Evolutionary conservation across 139 green algal species (phyloP), one percentile per base, ranked within the genome.

Genomic region (Coelastrella sp.): DNA sequence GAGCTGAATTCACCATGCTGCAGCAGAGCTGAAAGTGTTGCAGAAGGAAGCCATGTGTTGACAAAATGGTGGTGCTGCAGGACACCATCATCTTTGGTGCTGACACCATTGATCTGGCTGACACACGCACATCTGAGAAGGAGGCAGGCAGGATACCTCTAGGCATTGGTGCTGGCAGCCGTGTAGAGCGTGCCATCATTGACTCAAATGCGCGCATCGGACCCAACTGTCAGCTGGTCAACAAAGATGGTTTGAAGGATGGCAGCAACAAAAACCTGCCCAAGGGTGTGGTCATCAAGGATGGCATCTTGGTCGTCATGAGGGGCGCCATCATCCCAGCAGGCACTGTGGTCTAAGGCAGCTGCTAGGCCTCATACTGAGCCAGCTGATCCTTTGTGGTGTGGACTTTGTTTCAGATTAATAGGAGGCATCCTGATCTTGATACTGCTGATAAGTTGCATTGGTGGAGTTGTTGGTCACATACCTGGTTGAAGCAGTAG

Each of bases 141-240:
- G 78, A 81, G 5, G 35, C 56, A 6, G 87, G 87, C 56, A 27
- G 8, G 6, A 76, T 87, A 8, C 79, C 88, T 8, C 80, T 91
- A 4, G 88, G 88, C 84, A 93, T 98, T 83, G 94, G 91, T 79
- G 92, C 95, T 84, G 96, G 96, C 83, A 93, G 92, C 81, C 94
- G 92, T 87, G 73, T 99, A 49, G 76, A 94, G 75, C 90, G 98
- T 87, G 93, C 92, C 87, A 99, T 99, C 91, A 91, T 99, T 7
- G 97, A 99, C 94, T 98, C 98, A 94, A 99, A 99, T 91, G 97
- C 96, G 61, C 94, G 97, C 79, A 97, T 99, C 27, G 97, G 97
- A 63, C 93, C 94, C 65, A 96, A 98, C 89, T 95, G 94, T 65
- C 87, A 91, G 22, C 97, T 99, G 90, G 78, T 93, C 24, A 99